Percentiles rank a stretch among this genome's conserved stretches.
Conservation (phyloP, 2,329 filamentous ascomycete genomes). For the Fusarium concolor region DNA sequence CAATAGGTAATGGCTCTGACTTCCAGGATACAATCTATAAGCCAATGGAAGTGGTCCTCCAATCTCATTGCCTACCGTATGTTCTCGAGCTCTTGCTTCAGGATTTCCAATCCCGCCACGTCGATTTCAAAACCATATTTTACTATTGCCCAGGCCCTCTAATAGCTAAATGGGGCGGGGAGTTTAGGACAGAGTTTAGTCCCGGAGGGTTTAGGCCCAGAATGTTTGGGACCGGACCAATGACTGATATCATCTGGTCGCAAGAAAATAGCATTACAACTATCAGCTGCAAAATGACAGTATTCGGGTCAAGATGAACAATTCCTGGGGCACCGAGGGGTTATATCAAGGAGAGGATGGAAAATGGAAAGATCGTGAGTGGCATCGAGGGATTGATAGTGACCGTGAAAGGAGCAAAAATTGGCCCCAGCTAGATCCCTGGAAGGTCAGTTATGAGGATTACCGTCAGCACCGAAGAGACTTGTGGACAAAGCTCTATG, state of each 20-base stretch:
- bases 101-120: neutral
- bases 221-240: no score
- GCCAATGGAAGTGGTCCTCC: neutral
- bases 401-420: no score
- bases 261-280: neutral
- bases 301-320: no score
- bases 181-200: no score
- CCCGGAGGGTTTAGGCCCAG: no score
- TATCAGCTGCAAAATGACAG: neutral
- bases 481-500: no score
- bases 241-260: no score
- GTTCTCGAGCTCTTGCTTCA: neutral
- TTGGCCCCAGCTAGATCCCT: no score
- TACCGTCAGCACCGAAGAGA: no score
- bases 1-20: no score
- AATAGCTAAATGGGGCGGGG: neutral
- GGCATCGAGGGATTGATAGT: neutral
- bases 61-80: neutral
- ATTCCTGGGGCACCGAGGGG: neutral
- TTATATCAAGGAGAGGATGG: neutral
- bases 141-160: accelerated
- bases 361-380: neutral
- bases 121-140: neutral
- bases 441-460: no score
- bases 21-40: no score